Evolutionary conservation across 2,329 filamentous ascomycete species (phyloP), one percentile per base, ranked within the genome.

Genomic region (Penicillium sp.): DNA sequence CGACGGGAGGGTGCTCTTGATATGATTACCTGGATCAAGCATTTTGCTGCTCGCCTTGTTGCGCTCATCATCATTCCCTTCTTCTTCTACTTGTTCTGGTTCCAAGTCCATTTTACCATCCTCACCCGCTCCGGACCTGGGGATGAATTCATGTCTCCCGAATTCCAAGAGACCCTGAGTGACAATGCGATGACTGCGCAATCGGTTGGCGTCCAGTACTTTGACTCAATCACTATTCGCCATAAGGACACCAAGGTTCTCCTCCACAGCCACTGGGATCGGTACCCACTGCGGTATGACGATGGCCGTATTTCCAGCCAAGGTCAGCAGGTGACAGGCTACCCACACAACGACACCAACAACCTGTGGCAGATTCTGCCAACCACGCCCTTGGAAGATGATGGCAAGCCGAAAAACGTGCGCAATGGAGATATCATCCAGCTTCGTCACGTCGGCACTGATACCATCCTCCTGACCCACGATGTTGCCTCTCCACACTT

Each of bases 61-160:
- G 90, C 86, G 10, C 75, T 98, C 40, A 87, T 97, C 56, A 65
- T 95, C 53, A 80, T 97, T 53, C 93, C 93, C 10, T 96, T 98
- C 76, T 76, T 97, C 60, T 94, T 98, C 70, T 98, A 98, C 69
- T 80, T 98, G 32, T 97, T 98, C 77, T 98, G 93, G 93, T 98
- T 98, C 83, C 93, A 98, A 76, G 90, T 98, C 19, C 93, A 98
- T 72, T 98, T 98, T 67, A 78, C 87, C 30, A 87, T 98, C 57
- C 77, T 98, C 48, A 84, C 73, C 52, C 79, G 84, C 45, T 97
- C 93, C 36, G 93, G 93, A 23, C 91, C 93, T 30, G 93, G 93
- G 38, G 93, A 98, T 62, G 91, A 97, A 60, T 98, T 98, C 72
- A 98, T 98, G 93, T 89, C 86, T 3, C 93, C 93, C 1, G 88